Evolutionary conservation across 495 filamentous ascomycete species (phyloP).

Genomic region (Xanthoparmelia taractica): DNA sequence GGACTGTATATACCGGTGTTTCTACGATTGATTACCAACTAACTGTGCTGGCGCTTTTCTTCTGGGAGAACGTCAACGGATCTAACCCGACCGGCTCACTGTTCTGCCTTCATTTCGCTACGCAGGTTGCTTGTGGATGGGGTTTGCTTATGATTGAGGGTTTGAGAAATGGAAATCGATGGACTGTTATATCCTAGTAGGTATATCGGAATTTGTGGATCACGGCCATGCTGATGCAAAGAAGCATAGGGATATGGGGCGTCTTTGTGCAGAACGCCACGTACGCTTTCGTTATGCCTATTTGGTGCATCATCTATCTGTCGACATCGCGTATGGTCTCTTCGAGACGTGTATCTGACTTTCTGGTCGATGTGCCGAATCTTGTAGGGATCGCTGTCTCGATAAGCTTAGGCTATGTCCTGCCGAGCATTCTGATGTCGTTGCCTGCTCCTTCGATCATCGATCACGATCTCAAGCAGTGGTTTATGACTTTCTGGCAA

Average conservation of each 20-base stretch:
- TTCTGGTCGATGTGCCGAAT: slow-evolving; percentile 42
- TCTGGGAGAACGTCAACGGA: slow-evolving; percentile 49
- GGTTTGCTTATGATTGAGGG: slow-evolving; percentile 48
- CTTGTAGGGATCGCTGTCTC: slow-evolving; percentile 42
- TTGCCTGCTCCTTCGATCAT: slow-evolving; percentile 43
- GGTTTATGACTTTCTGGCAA: slow-evolving; percentile 53
- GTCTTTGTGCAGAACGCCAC: slow-evolving; percentile 46
- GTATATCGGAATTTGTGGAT: slow-evolving; percentile 13
- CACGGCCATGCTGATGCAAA: background rate
- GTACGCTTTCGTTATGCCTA: slow-evolving; percentile 47
- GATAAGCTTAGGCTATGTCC: slow-evolving; percentile 42
- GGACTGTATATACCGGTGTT: slow-evolving; percentile 44
- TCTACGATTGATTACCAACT: slow-evolving; percentile 41
- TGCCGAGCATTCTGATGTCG: slow-evolving; percentile 46
- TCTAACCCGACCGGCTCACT: slow-evolving; percentile 38
- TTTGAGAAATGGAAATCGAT: slow-evolving; percentile 47
- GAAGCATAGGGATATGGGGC: slow-evolving; percentile 44
- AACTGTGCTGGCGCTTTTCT: slow-evolving; percentile 44
- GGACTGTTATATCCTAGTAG: slow-evolving; percentile 46
- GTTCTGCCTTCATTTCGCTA: slow-evolving; percentile 44
- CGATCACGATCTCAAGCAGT: slow-evolving; percentile 45
- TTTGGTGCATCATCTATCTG: slow-evolving; percentile 47
- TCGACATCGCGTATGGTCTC: slow-evolving; percentile 44
- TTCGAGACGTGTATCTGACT: slow-evolving; percentile 38
- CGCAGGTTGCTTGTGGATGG: slow-evolving; percentile 51